Base-by-base conservation (phyloP, 352 stramenopile genomes). In the Phytophthora meadii region DNA sequence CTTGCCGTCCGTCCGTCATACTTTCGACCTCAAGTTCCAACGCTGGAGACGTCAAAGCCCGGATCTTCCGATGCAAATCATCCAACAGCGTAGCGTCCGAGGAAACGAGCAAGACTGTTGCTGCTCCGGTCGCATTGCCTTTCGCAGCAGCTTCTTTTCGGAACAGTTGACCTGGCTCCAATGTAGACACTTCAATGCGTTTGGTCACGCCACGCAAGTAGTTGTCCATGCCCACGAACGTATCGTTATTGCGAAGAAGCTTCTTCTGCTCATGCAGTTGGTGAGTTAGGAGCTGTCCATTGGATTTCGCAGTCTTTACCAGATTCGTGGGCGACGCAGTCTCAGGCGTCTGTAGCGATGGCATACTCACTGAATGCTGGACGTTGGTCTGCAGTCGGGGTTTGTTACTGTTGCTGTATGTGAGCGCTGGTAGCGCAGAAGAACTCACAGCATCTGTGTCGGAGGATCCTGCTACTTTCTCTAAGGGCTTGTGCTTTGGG, bases 171-270 rank as follows among this genome's bases (percentile, higher is more conserved):
- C 65, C 77, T 61, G 79, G 68, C 17, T 69, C 46, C 5, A 89
- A 58, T 27, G 41, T 37, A 1, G 55, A 32, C 15, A 77, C 58
- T 34, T 82, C 47, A 14, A 90, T 84, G 45, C 73, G 74, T 60
- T 77, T 87, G 59, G 66, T 83, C 53, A 85, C 60, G 9, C 83
- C 83, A 4, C 83, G 79, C 44, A 90, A 69, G 58, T 90, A 92
- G 37, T 79, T 84, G 36, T 92, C 81, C 56, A 92, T 76, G 1
- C 73, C 72, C 10, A 82, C 64, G 51, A 73, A 66, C 0, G 44
- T 74, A 1, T 69, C 63, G 5, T 72, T 72, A 39, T 22, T 67
- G 22, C 63, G 40, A 7, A 80, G 59, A 14, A 76, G 19, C 39
- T 74, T 54, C 40, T 77, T 57, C 42, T 69, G 68, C 2, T 46